Evolutionary conservation across 495 filamentous ascomycete genomes (phyloP), one percentile per base, ranked within the genome.

Genomic region (Trichocladium antarcticum): DNA sequence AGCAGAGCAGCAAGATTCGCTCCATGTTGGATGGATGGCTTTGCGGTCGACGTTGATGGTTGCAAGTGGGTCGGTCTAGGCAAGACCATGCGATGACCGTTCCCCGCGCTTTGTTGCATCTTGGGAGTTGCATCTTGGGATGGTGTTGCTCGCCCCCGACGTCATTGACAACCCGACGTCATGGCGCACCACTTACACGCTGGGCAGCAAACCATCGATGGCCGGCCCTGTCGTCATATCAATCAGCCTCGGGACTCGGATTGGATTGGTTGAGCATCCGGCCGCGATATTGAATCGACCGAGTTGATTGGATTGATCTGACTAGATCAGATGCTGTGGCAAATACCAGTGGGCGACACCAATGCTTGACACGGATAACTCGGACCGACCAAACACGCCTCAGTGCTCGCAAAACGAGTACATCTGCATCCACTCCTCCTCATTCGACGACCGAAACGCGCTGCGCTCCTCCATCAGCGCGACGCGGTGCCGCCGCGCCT

Each of bases 1-100:
- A 95, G 60, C 85, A 87, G 11, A 96, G 73, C 0, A 96, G 68
- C 8, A 96, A 66, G 12, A 86, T 93, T 54, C 84, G 89, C 63
- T 81, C 79, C 82, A 55, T 60, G 6, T 31, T 51, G 38, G 19
- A 39, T 39, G 16, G 12, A 11, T 34, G 1, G 10, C 15, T 17
- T 17, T 27, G 20, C 32, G 4, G 24, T 27, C 11, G 28, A 12
- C 12, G 31, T n/a, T n/a, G n/a, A n/a, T n/a, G n/a, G n/a, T n/a
- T n/a, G n/a, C n/a, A n/a, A n/a, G n/a, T n/a, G n/a, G n/a, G n/a
- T n/a, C n/a, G n/a, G n/a, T n/a, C n/a, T n/a, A n/a, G n/a, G n/a
- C n/a, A n/a, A n/a, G n/a, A n/a, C n/a, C n/a, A n/a, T n/a, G n/a
- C n/a, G n/a, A n/a, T n/a, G n/a, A n/a, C 3, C 7, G 1, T 42